These are phyloP conservation scores for Hysterium pulicare DNA, from an alignment of 2,329 filamentous ascomycete genomes.

Conservation along the genomic window DNA sequence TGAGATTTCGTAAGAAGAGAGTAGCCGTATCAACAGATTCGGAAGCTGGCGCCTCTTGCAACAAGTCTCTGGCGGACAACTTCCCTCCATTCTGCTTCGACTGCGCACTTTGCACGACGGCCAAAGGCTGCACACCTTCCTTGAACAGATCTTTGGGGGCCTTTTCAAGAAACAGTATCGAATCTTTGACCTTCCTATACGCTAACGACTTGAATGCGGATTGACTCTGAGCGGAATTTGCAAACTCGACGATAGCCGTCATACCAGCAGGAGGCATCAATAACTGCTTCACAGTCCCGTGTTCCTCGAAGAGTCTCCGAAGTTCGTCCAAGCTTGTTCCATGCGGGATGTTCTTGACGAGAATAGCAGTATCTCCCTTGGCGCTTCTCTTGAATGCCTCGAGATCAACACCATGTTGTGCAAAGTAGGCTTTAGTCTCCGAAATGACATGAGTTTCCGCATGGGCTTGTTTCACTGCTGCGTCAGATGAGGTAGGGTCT, in stretches of 20 bases:
- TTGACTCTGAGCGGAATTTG: slow-evolving; percentile 73
- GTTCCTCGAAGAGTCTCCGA: slow-evolving; percentile 76
- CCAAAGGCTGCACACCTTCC: slow-evolving; percentile 16
- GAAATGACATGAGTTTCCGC: slow-evolving; percentile 95
- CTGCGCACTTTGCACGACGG: slow-evolving; percentile 33
- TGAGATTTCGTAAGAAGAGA: slow-evolving; percentile 89
- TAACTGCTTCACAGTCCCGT: slow-evolving; percentile 75
- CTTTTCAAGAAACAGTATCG: slow-evolving; percentile 88
- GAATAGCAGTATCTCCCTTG: slow-evolving; percentile 79
- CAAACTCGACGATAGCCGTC: slow-evolving; percentile 89
- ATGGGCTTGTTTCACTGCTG: slow-evolving; percentile 92
- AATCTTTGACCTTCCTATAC: slow-evolving; percentile 87
- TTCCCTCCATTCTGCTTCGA: slow-evolving; percentile 45
- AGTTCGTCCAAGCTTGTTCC: slow-evolving; percentile 82
- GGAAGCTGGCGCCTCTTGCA: slow-evolving; percentile 56
- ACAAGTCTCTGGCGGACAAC: slow-evolving; percentile 64
- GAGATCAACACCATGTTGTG: slow-evolving; percentile 81
- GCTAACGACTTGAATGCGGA: slow-evolving; percentile 80
- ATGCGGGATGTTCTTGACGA: slow-evolving; percentile 93
- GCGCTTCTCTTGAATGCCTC: slow-evolving; percentile 84
- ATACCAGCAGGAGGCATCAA: slow-evolving; percentile 91
- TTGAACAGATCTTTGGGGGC: slow-evolving; percentile 79
- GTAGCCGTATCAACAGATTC: slow-evolving; percentile 66
- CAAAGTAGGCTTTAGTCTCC: slow-evolving; percentile 91
- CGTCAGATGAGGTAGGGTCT: slow-evolving; percentile 92